Percentiles rank a stretch among this genome's conserved stretches.
phyloP scores from a whole-genome alignment of 2,329 filamentous ascomycete species.

The Pestalotiopsis fici region DNA sequence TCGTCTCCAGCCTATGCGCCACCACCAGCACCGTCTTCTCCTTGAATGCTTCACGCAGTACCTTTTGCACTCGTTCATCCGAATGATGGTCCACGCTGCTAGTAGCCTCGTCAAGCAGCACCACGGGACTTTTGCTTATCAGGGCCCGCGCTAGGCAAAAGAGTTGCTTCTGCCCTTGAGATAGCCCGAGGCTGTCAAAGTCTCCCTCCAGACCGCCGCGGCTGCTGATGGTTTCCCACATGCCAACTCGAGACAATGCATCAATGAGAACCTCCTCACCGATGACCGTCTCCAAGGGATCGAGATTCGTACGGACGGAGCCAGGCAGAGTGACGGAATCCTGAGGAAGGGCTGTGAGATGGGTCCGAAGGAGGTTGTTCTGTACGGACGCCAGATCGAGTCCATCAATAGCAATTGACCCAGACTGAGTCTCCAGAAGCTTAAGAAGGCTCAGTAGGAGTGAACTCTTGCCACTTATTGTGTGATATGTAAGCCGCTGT shows the following conservation, averaged over 20 bases:
- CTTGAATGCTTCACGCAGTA: conserved; percentile 25
- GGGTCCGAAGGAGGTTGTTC: background rate
- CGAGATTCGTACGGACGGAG: conserved; percentile 33
- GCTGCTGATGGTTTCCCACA: conserved; percentile 19
- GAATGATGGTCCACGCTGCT: conserved; percentile 30
- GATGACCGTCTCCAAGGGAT: conserved; percentile 26
- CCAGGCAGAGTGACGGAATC: conserved; percentile 42
- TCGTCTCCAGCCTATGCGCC: conserved; percentile 35
- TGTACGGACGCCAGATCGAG: background rate
- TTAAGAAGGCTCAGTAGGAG: background rate
- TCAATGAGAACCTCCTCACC: conserved; percentile 9
- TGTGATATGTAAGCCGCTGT: conserved; percentile 39
- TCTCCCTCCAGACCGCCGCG: conserved; percentile 23
- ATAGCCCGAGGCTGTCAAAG: conserved; percentile 44
- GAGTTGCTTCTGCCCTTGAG: conserved; percentile 46
- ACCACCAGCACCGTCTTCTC: conserved; percentile 48
- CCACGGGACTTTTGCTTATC: conserved; percentile 24
- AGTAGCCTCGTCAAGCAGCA: conserved; percentile 33
- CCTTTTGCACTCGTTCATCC: conserved; percentile 22
- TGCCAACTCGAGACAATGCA: conserved; percentile 28
- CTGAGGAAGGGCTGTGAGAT: conserved; percentile 48
- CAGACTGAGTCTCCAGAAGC: background rate
- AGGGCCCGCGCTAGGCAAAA: conserved; percentile 26
- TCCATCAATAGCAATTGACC: background rate
- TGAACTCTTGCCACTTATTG: conserved; percentile 28